These are phyloP conservation scores for Truncatella angustata DNA, from an alignment of 2,329 filamentous ascomycete species.

Conservation along the genomic window DNA sequence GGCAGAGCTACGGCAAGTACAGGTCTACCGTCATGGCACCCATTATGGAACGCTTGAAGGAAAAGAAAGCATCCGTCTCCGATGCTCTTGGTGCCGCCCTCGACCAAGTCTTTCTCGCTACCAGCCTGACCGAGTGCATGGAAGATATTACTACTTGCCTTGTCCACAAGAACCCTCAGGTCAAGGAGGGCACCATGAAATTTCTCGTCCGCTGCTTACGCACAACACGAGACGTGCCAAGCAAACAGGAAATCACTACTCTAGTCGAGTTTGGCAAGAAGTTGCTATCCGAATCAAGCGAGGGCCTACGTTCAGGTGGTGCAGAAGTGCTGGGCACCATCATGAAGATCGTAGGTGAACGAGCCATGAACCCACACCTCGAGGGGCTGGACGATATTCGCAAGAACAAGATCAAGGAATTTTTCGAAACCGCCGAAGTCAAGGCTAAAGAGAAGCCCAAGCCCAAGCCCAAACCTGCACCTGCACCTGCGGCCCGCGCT, in stretches of 20 bases:
- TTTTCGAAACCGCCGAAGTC: conserved; percentile 74
- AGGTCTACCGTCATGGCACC: conserved; percentile 77
- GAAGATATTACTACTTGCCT: conserved; percentile 85
- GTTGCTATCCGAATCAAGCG: conserved; percentile 83
- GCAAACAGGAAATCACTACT: conserved; percentile 76
- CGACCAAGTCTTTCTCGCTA: conserved; percentile 65
- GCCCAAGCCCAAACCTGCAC: conserved; percentile 78
- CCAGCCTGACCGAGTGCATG: conserved; percentile 78
- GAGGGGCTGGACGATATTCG: conserved; percentile 94
- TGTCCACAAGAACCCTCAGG: conserved; percentile 93
- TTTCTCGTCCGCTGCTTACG: conserved; percentile 88
- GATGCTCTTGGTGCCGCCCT: conserved; percentile 85
- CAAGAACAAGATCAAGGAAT: conserved; percentile 95
- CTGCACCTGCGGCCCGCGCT: conserved; percentile 55
- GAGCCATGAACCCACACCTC: conserved; percentile 88
- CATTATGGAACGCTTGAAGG: conserved; percentile 93
- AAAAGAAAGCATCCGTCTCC: conserved; percentile 88
- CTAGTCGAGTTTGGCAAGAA: conserved; percentile 91
- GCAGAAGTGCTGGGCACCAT: conserved; percentile 90
- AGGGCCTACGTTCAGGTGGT: conserved; percentile 80
- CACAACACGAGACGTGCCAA: conserved; percentile 78
- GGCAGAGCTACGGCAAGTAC: conserved; percentile 76
- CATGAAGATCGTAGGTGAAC: conserved; percentile 98
- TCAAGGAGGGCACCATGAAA: conserved; percentile 92
- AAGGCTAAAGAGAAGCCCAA: conserved; percentile 93